These are phyloP conservation scores for sunflower (Helianthus annuus) DNA, from an alignment of 129 eudicot species.

Conservation along the genomic window DNA sequence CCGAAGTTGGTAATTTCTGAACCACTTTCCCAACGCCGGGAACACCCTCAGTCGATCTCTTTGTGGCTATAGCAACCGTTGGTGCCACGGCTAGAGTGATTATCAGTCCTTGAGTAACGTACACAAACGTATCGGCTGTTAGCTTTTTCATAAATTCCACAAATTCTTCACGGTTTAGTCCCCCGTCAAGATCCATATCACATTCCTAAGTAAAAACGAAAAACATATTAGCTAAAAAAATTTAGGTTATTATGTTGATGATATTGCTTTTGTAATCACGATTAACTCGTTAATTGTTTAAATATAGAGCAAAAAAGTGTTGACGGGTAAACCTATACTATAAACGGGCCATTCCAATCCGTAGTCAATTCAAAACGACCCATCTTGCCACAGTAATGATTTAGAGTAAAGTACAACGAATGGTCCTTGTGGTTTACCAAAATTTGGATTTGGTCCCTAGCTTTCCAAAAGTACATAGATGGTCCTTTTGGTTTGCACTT, in stretches of 20 bases:
- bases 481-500: too few relatives aligned
- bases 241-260: not conserved
- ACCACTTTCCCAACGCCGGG: constrained; percentile 79
- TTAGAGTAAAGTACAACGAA: too few relatives aligned
- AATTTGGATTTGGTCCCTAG: too few relatives aligned
- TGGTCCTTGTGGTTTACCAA: too few relatives aligned
- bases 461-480: too few relatives aligned
- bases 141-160: constrained; percentile 53
- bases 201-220: constrained; percentile 48
- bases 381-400: too few relatives aligned
- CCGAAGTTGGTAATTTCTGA: constrained; percentile 78
- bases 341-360: not conserved
- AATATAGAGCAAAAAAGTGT: not conserved
- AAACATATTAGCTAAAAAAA: not conserved
- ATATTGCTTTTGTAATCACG: not conserved
- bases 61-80: constrained; percentile 75
- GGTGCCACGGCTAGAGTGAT: constrained; percentile 85
- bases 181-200: constrained; percentile 78
- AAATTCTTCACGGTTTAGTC: constrained; percentile 76
- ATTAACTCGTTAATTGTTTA: not conserved
- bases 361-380: too few relatives aligned
- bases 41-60: constrained; percentile 80
- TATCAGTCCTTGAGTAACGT: constrained; percentile 82
- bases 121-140: constrained; percentile 64
- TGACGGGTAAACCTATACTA: not conserved